Evolutionary conservation across 345 rosid genomes (phyloP), one percentile per base, ranked within the genome.

Genomic region (Cardamine resedifolia): DNA sequence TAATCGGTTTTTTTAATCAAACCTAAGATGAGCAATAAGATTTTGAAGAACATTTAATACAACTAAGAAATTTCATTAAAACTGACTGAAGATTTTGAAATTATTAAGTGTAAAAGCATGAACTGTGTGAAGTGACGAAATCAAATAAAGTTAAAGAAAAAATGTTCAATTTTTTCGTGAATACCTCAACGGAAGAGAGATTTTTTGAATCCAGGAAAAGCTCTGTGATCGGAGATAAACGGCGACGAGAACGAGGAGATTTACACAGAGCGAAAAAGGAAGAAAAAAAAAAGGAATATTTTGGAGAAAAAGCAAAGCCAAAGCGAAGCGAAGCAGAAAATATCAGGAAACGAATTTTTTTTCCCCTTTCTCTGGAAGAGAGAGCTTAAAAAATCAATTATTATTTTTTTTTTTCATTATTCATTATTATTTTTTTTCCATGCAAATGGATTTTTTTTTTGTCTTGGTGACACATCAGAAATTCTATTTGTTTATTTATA

Each of bases 191-290:
- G 33, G 11, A 43, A 67, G 58, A 12, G 0, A 28, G 68, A 14
- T 44, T n/a, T n/a, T 44, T 47, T 19, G 70, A 62, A 69, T 55
- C 78, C 44, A 49, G 20, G 15, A 15, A 48, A 18, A 49, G 56
- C 49, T 73, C 14, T 23, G 65, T 12, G 70, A 55, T 53, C 55
- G 50, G 74, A 48, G 15, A 6, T 19, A 68, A 34, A 14, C 34
- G 53, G 59, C 79, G 79, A 76, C 70, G 79, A 48, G 60, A 55
- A 64, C 71, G 58, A 75, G 16, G 73, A 75, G 69, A 70, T 76
- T 69, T 30, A 34, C 45, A 62, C 66, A 61, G 51, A 69, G 12
- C 33, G 34, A 6, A 20, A 69, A 48, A 16, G 3, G 9, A 6
- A 16, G 3, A 6, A 6, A 28, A 33, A 43, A 6, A 28, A 10